Evolutionary conservation across 805 yeast genomes (phyloP).

Genomic region (Pichia exigua): DNA sequence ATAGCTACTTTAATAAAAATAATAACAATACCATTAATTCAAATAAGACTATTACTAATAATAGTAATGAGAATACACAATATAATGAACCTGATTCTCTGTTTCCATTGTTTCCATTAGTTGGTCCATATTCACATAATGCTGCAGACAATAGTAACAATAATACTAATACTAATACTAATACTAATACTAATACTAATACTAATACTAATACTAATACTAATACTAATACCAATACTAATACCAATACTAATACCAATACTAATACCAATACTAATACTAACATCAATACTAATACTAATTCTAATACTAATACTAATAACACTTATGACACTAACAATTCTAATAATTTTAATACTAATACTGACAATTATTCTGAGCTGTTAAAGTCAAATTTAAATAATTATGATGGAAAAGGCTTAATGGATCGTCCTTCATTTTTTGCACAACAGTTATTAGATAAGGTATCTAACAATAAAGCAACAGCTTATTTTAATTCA

Average conservation of each 20-base stretch:
- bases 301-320: not conserved
- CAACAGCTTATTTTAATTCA: too few species aligned
- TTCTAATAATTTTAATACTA: too few species aligned
- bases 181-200: not conserved
- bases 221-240: not conserved
- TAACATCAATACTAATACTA: not conserved
- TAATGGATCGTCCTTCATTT: too few species aligned
- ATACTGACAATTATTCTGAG: too few species aligned
- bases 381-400: too few species aligned
- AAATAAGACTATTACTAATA: not conserved
- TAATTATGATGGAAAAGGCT: too few species aligned
- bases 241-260: too few species aligned
- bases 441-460: too few species aligned
- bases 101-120: conserved; percentile 28
- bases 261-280: not conserved
- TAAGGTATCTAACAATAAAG: too few species aligned
- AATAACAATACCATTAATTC: not conserved
- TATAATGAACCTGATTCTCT: conserved; percentile 23
- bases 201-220: not conserved
- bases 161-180: not conserved
- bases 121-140: conserved; percentile 22
- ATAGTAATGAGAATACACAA: conserved; percentile 10
- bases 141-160: conserved; percentile 10
- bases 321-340: not conserved
- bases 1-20: not conserved